Conservation (phyloP, 768 basidiomycete genomes). For the Boletus fagicola region DNA sequence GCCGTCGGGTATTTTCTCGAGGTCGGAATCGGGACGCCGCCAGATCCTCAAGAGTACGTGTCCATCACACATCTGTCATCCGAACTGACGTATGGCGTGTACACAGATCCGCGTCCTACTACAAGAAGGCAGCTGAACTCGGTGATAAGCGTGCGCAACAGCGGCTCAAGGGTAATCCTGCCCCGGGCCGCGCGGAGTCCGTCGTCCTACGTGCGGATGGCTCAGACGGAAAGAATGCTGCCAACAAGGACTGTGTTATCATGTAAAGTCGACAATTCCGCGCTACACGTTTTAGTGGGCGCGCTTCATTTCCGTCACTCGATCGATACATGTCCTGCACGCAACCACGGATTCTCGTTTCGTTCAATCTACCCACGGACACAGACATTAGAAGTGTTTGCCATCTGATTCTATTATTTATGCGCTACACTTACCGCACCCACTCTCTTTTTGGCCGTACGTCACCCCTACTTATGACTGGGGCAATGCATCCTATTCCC, state of each 20-base stretch:
- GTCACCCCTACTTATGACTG: conserved; percentile 2
- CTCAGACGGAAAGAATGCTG: conserved; percentile 46
- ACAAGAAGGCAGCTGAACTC: conserved; percentile 85
- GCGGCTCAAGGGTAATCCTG: conserved; percentile 65
- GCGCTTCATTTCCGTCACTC: conserved; percentile 15
- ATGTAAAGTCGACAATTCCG: conserved; percentile 54
- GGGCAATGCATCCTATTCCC: neutral
- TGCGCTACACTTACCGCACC: conserved; percentile 6
- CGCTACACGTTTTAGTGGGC: conserved; percentile 6
- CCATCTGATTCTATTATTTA: conserved; percentile 12
- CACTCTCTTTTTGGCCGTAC: conserved; percentile 1
- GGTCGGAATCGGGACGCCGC: conserved; percentile 82
- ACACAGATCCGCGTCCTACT: conserved; percentile 70
- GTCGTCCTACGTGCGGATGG: conserved; percentile 56
- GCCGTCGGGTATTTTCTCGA: conserved; percentile 97
- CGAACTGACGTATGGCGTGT: neutral
- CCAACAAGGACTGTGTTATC: conserved; percentile 81
- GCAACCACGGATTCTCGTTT: conserved; percentile 5
- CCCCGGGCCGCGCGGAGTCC: conserved; percentile 58
- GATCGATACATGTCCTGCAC: neutral
- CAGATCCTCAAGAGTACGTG: conserved; percentile 65
- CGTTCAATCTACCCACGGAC: conserved; percentile 21
- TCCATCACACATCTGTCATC: conserved; percentile 7
- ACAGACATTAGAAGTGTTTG: conserved; percentile 9
- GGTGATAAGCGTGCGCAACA: conserved; percentile 94